Percentiles rank a stretch among this genome's conserved stretches.
Evolutionary conservation across 805 yeast genomes (phyloP).

Genomic region (Komagataella pastoris): DNA sequence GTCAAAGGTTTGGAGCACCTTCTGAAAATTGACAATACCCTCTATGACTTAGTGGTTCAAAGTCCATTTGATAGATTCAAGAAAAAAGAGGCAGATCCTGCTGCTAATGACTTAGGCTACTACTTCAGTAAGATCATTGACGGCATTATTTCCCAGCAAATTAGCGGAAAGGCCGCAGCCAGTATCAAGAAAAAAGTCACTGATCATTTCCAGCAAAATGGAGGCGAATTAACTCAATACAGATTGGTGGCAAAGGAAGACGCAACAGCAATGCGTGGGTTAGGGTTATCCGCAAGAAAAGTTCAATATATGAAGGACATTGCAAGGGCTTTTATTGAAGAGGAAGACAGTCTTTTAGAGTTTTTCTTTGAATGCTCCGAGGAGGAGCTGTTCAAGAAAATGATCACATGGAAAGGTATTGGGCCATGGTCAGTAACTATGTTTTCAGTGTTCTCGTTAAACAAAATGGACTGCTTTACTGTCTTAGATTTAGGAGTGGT

Average conservation of each 20-base stretch:
- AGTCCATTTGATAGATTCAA: constrained; percentile 6
- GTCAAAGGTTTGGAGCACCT: constrained; percentile 12
- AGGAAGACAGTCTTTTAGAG: constrained; percentile 12
- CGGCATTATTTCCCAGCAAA: constrained; percentile 57
- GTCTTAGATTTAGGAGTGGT: constrained; percentile 76
- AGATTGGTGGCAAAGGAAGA: constrained; percentile 24
- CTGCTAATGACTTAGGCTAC: constrained; percentile 8
- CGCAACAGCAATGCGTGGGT: constrained; percentile 36
- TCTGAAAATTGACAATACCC: constrained; percentile 12
- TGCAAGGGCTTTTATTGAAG: constrained; percentile 32
- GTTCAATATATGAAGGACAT: constrained; percentile 46
- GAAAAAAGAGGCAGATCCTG: background rate
- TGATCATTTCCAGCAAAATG: constrained; percentile 16
- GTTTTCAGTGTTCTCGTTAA: constrained; percentile 65
- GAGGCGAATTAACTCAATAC: constrained; percentile 36
- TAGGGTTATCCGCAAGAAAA: constrained; percentile 63
- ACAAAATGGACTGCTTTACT: constrained; percentile 59
- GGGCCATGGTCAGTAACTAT: constrained; percentile 86
- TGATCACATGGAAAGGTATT: constrained; percentile 49
- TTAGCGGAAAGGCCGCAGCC: constrained; percentile 69
- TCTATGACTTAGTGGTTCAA: constrained; percentile 4
- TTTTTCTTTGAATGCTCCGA: constrained; percentile 24
- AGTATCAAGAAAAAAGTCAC: constrained; percentile 41
- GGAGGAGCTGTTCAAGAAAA: constrained; percentile 31
- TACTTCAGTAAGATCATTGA: constrained; percentile 28